These are phyloP conservation scores for Aureobasidium melanogenum DNA, from an alignment of 2,329 filamentous ascomycete species.

Conservation along the genomic window DNA sequence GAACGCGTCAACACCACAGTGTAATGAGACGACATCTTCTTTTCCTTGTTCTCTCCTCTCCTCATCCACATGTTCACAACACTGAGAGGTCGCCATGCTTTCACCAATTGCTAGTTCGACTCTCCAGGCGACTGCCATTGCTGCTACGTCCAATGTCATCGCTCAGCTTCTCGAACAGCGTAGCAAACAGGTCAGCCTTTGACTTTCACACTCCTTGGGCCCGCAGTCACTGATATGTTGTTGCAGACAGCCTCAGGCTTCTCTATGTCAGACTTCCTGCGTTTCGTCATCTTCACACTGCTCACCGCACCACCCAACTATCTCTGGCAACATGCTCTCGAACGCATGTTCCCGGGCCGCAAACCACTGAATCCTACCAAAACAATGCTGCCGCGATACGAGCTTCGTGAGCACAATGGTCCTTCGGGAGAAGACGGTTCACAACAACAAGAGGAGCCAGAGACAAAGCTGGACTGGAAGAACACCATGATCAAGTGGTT, in stretches of 20 bases:
- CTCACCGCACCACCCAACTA: constrained; percentile 50
- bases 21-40: background rate
- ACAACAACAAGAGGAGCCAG: background rate
- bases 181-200: background rate
- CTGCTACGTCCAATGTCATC: constrained; percentile 60
- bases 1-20: background rate
- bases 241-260: constrained; percentile 35
- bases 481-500: constrained; percentile 42
- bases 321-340: constrained; percentile 49
- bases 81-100: constrained; percentile 23
- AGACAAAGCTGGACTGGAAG: background rate
- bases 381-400: background rate
- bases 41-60: constrained; percentile 21
- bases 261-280: constrained; percentile 41
- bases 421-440: background rate
- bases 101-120: constrained; percentile 46
- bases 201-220: no score
- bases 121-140: constrained; percentile 56
- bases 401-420: background rate
- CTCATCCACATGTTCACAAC: background rate
- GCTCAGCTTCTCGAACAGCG: constrained; percentile 54
- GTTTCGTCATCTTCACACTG: constrained; percentile 46
- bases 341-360: constrained; percentile 44
- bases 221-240: background rate
- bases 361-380: background rate